These are phyloP conservation scores for Madurella mycetomatis DNA, from an alignment of 2,329 filamentous ascomycete species.

Conservation along the genomic window DNA sequence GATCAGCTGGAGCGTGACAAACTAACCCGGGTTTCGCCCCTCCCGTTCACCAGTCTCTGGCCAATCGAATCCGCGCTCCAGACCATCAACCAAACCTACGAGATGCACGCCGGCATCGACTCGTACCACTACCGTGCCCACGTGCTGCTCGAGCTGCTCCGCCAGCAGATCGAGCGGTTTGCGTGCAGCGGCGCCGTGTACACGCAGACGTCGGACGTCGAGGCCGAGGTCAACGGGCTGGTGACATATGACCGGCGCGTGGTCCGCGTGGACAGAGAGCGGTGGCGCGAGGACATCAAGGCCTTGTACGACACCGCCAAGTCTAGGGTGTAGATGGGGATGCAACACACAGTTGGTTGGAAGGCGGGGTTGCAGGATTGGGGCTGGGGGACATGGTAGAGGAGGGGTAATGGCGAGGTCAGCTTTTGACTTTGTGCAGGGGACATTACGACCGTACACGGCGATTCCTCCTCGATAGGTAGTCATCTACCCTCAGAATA, in stretches of 20 bases:
- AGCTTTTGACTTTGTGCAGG: too few relatives aligned
- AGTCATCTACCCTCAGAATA: too few relatives aligned
- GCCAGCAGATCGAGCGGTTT: constrained; percentile 55
- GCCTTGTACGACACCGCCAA: constrained; percentile 54
- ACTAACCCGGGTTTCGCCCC: too few relatives aligned
- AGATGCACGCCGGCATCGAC: constrained; percentile 54
- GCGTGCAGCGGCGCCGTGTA: constrained; percentile 65
- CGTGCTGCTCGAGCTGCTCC: constrained; percentile 55
- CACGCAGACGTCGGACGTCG: constrained; percentile 71
- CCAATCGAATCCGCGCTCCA: constrained; percentile 56
- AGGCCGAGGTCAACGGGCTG: constrained; percentile 69
- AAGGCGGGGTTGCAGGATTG: background rate
- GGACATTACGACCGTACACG: too few relatives aligned
- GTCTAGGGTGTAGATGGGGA: background rate
- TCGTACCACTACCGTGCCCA: constrained; percentile 65
- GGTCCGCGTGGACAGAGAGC: constrained; percentile 49
- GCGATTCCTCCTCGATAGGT: too few relatives aligned
- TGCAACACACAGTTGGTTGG: background rate
- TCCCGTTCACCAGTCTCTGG: constrained; percentile 50
- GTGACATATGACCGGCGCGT: constrained; percentile 64
- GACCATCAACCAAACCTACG: constrained; percentile 62
- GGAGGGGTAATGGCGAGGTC: too few relatives aligned
- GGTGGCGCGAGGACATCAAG: constrained; percentile 59
- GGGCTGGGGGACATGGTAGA: too few relatives aligned
- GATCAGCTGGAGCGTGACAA: too few relatives aligned